phyloP scores from a whole-genome alignment of 2,329 filamentous ascomycete genomes.

The Pseudogymnoascus verrucosus region DNA sequence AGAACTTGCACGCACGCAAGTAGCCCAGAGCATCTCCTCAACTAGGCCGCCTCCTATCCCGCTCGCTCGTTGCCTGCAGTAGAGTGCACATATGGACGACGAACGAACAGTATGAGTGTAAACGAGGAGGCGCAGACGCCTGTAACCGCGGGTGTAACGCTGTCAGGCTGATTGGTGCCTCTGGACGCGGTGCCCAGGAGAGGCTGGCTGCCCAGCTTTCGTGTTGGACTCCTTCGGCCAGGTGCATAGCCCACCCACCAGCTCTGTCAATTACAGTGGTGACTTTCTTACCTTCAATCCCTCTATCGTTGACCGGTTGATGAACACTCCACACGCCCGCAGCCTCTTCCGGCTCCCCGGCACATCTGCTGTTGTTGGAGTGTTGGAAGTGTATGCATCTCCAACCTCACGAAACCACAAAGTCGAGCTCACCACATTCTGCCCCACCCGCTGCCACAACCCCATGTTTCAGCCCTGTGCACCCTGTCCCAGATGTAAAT shows the following conservation, averaged over 20 bases:
- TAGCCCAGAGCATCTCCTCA: background rate
- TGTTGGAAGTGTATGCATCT: background rate
- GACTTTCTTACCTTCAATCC: background rate
- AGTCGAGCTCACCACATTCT: background rate
- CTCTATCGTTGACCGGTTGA: background rate
- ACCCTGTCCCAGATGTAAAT: background rate
- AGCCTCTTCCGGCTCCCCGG: background rate
- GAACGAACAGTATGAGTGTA: background rate
- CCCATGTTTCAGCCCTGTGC: background rate
- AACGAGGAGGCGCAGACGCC: conserved; percentile 4
- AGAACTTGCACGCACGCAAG: background rate
- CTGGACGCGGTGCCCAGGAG: background rate
- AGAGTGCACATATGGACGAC: background rate
- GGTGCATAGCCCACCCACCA: background rate
- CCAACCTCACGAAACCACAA: background rate
- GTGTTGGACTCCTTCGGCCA: background rate
- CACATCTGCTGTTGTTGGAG: background rate
- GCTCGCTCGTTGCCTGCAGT: background rate
- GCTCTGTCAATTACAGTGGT: background rate
- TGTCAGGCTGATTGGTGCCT: background rate
- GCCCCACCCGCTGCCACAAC: background rate
- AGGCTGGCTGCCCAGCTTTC: background rate
- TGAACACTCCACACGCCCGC: background rate
- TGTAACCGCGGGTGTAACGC: conserved; percentile 6
- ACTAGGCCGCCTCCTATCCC: background rate